Evolutionary conservation across 495 filamentous ascomycete species (phyloP).

Genomic region (Neurospora cerealis): DNA sequence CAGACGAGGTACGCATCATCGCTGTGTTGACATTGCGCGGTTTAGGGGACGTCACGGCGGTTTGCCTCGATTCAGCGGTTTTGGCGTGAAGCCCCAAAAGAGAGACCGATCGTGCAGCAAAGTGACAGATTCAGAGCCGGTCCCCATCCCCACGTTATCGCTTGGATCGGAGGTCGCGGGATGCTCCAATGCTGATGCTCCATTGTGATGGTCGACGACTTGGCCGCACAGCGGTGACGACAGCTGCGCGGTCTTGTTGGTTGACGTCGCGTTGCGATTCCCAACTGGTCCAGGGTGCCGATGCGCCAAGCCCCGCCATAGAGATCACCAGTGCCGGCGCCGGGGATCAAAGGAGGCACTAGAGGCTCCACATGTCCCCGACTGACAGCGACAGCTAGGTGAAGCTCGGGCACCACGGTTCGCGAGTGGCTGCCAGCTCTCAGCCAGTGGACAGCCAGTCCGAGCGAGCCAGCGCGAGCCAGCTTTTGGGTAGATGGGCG

Average conservation of each 20-base stretch:
- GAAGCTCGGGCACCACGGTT: not conserved
- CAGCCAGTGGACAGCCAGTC: not conserved
- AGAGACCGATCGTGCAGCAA: not conserved
- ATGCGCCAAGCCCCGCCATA: not conserved
- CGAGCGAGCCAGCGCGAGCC: not conserved
- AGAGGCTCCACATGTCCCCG: not conserved
- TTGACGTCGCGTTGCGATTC: not conserved
- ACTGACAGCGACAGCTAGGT: not conserved
- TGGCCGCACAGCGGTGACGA: not conserved
- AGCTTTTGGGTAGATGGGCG: not conserved
- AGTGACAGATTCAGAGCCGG: not conserved
- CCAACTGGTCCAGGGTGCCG: not conserved
- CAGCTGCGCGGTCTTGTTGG: not conserved
- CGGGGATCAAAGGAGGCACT: not conserved
- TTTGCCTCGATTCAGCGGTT: not conserved
- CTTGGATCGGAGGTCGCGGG: not conserved
- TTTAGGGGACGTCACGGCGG: not conserved
- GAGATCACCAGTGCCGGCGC: not conserved
- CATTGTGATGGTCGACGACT: not conserved
- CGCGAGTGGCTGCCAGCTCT: not conserved
- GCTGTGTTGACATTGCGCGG: not conserved
- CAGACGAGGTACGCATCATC: not conserved
- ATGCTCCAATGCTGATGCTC: not conserved
- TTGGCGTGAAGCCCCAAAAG: not conserved
- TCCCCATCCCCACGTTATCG: not conserved